Evolutionary conservation across 176 grass and related monocot genomes (phyloP), one percentile per base, ranked within the genome.

Genomic region (Secale cereale): DNA sequence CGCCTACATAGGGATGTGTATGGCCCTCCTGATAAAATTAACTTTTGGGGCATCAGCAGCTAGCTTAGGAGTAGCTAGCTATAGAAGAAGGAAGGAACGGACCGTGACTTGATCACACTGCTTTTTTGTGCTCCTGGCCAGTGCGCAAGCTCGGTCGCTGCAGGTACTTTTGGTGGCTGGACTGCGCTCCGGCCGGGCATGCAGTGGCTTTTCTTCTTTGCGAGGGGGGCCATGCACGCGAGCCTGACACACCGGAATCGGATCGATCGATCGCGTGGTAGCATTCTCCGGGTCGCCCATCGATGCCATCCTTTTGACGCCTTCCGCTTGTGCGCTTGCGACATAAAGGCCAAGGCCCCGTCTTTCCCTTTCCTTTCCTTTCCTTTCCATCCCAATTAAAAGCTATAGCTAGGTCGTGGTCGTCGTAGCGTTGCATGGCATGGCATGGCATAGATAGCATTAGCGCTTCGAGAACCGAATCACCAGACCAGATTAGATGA

Each of bases 251-350:
- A n/a, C 19, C 22, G 41, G 41, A 45, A n/a, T 19, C 32, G 30
- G 76, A 61, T 25, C 0, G 70, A 45, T 41, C n/a, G 69, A 71
- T 71, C 36, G 13, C 14, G 43, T 12, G 43, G 72, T 52, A 27
- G 43, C 41, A 29, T 79, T 63, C 77, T 63, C 77, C 56, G 33
- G 56, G 57, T 60, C 31, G 66, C 45, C 45, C 31, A 30, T 32
- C 59, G 59, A 76, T 76, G 57, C 82, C 82, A 43, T 37, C 10
- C 10, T 29, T 81, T 87, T 87, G 85, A 87, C 85, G 45, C 78
- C 29, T 76, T 77, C 70, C 14, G 11, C 33, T 59, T 69, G 79
- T 59, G 46, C 45, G 4, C 12, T 78, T 78, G 72, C 81, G 20
- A 22, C 48, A 40, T 20, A 20, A 33, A 84, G 61, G 20, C 52